Base-by-base conservation (phyloP, 805 yeast species). In the Teunomyces tritomae region DNA sequence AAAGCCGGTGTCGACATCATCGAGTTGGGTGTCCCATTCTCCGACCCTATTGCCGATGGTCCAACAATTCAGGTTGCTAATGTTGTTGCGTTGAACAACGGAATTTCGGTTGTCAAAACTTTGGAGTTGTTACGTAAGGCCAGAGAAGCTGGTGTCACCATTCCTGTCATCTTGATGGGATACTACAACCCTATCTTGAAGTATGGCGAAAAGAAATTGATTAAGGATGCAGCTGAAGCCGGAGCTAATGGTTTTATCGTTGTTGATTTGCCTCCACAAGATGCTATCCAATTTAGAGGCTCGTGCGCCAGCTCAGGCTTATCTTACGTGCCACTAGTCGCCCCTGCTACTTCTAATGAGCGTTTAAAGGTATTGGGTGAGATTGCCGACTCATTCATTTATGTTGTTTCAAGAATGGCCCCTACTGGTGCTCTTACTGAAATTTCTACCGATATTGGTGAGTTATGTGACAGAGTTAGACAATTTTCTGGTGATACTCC, bases 31-130 rank as follows among this genome's bases (percentile, higher is more conserved):
- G 72, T 94, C 64, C 99, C 99, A 42, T 94, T 94, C 67, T 85
- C 96, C 17, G 99, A 94, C 65, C 99, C 99, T 33, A 90, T 94
- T 65, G 99, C 98, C 29, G 99, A 94, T 67, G 99, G 99, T 42
- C 96, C 98, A 34, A 89, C 96, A 13, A 94, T 94, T 60, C 99
- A 94, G 72, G 83, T 74, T 29, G 89, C 98, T 33, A 91, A 91
- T 71, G 80, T 80, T 16, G 74, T 71, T n/a, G 94, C 99, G 14
- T 76, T 94, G 53, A 77, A 80, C 24, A 92, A 94, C 59, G 96
- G 96, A 10, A 80, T 90, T 50, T 85, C 89, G 28, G 83, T 89
- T 53, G 64, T 72, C 6, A 74, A 76, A 59, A 83, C 89, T 54
- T 70, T 94, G 50, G 90, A 87, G 11, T 63, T 89, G 39, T 88